Base-by-base conservation (phyloP, 73 alveolate genomes). In the Blepharisma japonicum region DNA sequence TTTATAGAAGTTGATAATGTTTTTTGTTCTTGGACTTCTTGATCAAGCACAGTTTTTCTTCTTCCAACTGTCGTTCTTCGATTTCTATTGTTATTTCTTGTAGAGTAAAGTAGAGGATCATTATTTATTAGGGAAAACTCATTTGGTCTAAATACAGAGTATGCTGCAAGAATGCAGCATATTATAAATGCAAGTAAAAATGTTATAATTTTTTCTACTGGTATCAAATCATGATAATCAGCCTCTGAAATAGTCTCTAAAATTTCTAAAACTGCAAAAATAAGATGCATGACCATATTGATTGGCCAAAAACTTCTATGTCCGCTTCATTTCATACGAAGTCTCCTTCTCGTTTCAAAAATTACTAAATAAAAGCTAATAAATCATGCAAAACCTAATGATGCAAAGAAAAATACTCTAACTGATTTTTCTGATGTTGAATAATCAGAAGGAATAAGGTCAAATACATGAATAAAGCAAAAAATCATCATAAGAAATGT, bases 301-400 rank as follows among this genome's bases (percentile, higher is more conserved):
- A 8, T 21, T 20, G 72, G 72, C 72, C 72, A 56, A 56, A 7
- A 56, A 20, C 25, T 56, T 21, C 72, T 7, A 56, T 56, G 72
- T 14, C 72, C 72, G 9, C 7, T 6, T 38, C 72, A 56, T 20
- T 56, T 56, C 72, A 56, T 56, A 6, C 25, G 7, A 7, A 56
- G 42, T 14, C 72, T 7, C 6, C 7, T 8, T 56, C 9, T 14
- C 7, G 42, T 6, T 56, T 56, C 72, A 14, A 56, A 20, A 7
- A 6, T 56, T 20, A 56, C 7, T 38, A 56, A 7, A 7, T 7
- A 6, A 56, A 9, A 14, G 18, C 72, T 56, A 8, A 56, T 56
- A 20, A 56, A 7, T 20, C 47, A 56, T n/a, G 47, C 46, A 8
- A 20, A 56, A 7, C 25, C 20, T 56, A 56, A 56, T 6, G 6